Percentiles rank a stretch among this genome's conserved stretches.
Conservation (phyloP, 1,284 basidiomycete genomes). For the Inonotus obliquus region DNA sequence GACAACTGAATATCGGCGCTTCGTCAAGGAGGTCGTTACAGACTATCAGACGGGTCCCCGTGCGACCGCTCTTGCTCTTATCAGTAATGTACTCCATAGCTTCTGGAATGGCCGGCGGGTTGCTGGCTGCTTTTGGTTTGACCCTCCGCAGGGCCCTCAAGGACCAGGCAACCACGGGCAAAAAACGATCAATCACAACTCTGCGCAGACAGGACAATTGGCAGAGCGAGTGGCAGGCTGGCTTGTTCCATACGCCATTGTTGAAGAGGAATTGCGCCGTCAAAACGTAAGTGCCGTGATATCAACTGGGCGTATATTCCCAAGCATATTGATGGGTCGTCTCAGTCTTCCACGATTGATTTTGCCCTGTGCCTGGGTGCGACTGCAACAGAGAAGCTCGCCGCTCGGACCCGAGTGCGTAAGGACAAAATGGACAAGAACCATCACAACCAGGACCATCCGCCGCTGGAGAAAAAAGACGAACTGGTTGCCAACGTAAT, state of each 20-base stretch:
- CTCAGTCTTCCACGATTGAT: conserved; percentile 92
- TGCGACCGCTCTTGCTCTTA: conserved; percentile 83
- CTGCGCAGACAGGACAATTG: conserved; percentile 76
- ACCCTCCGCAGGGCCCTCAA: conserved; percentile 39
- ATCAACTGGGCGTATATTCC: conserved; percentile 18
- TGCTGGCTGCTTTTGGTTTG: conserved; percentile 74
- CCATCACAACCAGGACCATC: conserved; percentile 38
- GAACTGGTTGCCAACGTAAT: conserved; percentile 98
- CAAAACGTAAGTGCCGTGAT: conserved; percentile 75
- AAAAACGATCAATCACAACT: conserved; percentile 68
- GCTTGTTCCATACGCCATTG: conserved; percentile 83
- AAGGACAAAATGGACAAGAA: conserved; percentile 35
- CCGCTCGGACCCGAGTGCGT: conserved; percentile 55
- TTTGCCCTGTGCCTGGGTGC: conserved; percentile 93
- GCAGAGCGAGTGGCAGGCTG: conserved; percentile 89
- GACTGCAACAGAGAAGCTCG: conserved; percentile 74
- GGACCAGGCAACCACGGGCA: conserved; percentile 29
- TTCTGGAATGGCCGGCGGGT: conserved; percentile 80
- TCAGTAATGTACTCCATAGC: conserved; percentile 72
- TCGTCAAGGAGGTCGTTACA: conserved; percentile 93
- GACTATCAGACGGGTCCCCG: conserved; percentile 90
- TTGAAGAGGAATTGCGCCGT: conserved; percentile 92
- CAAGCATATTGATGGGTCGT: conserved; percentile 9
- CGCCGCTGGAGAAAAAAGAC: conserved; percentile 91
- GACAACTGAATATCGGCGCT: conserved; percentile 89